A percentile compares a stretch with the other conserved stretches of the same genome.
phyloP scores from a whole-genome alignment of 202 grass and related monocot genomes.

The Zoysia matrella region DNA sequence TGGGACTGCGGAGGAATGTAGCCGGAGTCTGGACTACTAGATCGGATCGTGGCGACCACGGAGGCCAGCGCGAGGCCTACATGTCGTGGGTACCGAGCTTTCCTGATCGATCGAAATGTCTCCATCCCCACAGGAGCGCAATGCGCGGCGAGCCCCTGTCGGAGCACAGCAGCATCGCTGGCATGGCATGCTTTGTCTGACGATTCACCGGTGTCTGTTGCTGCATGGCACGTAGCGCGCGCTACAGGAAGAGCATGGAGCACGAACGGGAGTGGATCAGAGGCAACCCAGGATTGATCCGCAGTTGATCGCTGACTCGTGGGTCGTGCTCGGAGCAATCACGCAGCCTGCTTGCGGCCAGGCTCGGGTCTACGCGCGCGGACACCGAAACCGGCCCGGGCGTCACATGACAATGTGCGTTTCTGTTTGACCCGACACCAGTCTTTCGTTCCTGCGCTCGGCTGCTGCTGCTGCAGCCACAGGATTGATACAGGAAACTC shows the following conservation, averaged over 20 bases:
- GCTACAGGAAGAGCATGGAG: no score
- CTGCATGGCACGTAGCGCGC: no score
- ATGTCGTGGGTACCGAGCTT: neutral
- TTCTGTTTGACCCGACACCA: neutral
- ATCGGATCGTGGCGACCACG: constrained; percentile 15
- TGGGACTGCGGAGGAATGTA: neutral
- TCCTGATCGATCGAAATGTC: no score
- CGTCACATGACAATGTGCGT: neutral
- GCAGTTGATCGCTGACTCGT: neutral
- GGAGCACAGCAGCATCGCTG: no score
- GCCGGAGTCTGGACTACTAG: neutral
- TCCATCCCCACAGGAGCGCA: no score
- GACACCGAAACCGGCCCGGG: neutral
- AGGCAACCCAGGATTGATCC: neutral
- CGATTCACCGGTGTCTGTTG: neutral
- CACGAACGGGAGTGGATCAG: no score
- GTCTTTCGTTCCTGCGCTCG: neutral
- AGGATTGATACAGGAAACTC: constrained; percentile 5
- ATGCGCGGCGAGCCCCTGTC: no score
- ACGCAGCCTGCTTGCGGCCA: neutral
- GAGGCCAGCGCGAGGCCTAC: neutral
- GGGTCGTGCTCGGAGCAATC: neutral
- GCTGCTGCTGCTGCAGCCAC: neutral
- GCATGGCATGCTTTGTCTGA: no score
- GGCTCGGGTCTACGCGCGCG: neutral